phyloP scores from a whole-genome alignment of 2,329 filamentous ascomycete genomes.

The Claviceps digitariae region DNA sequence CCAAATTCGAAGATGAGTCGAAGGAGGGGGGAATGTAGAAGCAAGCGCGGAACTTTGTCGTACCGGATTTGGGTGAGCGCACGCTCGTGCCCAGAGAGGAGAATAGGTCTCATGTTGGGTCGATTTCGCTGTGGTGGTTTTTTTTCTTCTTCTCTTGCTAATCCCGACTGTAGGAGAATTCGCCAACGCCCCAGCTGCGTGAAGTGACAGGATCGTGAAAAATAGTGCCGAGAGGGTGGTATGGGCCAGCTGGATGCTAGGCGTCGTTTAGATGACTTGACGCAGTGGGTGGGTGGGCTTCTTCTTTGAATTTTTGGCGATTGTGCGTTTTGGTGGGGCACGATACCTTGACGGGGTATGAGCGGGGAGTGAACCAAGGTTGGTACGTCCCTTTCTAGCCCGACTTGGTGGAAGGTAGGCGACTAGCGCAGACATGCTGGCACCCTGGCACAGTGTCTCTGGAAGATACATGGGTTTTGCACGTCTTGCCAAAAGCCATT shows the following conservation, averaged over 20 bases:
- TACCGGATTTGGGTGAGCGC: constrained; percentile 90
- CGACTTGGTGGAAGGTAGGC: not conserved
- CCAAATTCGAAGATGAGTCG: not conserved
- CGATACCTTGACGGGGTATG: constrained; percentile 7
- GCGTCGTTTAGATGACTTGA: constrained; percentile 14
- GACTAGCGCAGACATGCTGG: not conserved
- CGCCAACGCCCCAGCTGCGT: constrained; percentile 1
- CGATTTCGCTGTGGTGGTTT: constrained; percentile 8
- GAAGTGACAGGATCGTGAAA: constrained; percentile 11
- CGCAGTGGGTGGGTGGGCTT: constrained; percentile 12
- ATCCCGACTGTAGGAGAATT: not conserved
- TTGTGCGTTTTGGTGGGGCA: constrained; percentile 34
- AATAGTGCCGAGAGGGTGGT: constrained; percentile 10
- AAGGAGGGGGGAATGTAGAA: not conserved
- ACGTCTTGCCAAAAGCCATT: not conserved
- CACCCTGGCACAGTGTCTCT: not conserved
- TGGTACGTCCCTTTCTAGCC: not conserved
- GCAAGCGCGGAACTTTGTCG: constrained; percentile 13
- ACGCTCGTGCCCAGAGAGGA: constrained; percentile 92
- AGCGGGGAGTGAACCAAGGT: constrained; percentile 1
- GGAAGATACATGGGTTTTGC: not conserved
- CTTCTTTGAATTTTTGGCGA: constrained; percentile 29
- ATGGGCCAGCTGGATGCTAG: constrained; percentile 8
- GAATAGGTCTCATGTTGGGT: constrained; percentile 83
- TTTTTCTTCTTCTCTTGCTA: constrained; percentile 6